Conservation (phyloP, 2,329 filamentous ascomycete genomes). For the Stachybotrys chlorohalonatus region DNA sequence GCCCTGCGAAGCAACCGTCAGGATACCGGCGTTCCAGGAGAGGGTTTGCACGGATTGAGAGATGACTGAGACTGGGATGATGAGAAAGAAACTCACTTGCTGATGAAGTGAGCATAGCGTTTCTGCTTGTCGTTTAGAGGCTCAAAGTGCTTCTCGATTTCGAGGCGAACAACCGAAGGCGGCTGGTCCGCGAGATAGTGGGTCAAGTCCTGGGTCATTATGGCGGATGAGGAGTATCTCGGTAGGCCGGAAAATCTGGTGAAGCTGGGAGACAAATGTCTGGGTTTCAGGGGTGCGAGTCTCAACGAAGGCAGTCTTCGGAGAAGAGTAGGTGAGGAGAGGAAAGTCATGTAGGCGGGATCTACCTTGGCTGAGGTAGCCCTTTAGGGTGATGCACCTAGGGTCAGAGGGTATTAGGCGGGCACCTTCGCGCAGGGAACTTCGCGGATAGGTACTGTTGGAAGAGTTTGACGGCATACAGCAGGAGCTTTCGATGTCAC, state of each 20-base stretch:
- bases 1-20: constrained; percentile 40
- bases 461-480: neutral
- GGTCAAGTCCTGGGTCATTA: constrained; percentile 51
- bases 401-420: neutral
- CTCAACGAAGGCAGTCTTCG: constrained; percentile 24
- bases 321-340: constrained; percentile 23
- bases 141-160: constrained; percentile 90
- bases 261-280: constrained; percentile 12
- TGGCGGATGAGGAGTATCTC: constrained; percentile 27
- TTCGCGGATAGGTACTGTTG: neutral
- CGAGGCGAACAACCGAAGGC: constrained; percentile 76
- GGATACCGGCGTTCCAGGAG: neutral
- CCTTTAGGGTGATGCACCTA: constrained; percentile 4
- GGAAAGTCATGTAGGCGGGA: constrained; percentile 19
- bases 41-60: neutral
- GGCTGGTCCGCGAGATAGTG: constrained; percentile 90
- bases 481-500: neutral
- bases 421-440: neutral
- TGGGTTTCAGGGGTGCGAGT: constrained; percentile 17
- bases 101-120: constrained; percentile 86
- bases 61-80: neutral
- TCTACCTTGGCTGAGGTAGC: neutral
- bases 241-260: constrained; percentile 12
- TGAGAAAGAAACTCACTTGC: constrained; percentile 44
- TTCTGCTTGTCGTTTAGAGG: constrained; percentile 67